Percentiles rank a stretch among this genome's conserved stretches.
phyloP scores from a whole-genome alignment of 2,329 filamentous ascomycete genomes.

The Talaromyces sp. region DNA sequence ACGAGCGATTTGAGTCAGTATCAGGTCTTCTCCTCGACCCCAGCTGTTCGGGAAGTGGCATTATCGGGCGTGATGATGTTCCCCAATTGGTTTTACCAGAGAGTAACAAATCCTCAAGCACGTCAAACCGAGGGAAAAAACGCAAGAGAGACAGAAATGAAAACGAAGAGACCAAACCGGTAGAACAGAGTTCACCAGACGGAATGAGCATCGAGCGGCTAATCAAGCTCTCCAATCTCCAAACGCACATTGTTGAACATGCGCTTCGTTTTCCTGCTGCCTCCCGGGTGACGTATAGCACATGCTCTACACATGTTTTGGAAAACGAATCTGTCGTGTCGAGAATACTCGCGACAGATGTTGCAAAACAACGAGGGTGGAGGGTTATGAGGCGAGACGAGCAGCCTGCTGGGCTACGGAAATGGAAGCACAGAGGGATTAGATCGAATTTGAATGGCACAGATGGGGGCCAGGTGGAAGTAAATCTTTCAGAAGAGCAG shows the following conservation, averaged over 20 bases:
- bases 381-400: slow-evolving; percentile 63
- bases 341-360: slow-evolving; percentile 60
- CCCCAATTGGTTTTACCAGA: slow-evolving; percentile 61
- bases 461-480: slow-evolving; percentile 11
- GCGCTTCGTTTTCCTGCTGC: slow-evolving; percentile 77
- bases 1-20: slow-evolving; percentile 62
- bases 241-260: slow-evolving; percentile 74
- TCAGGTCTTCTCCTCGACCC: slow-evolving; percentile 81
- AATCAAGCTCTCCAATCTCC: slow-evolving; percentile 70
- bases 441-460: slow-evolving; percentile 31
- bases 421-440: slow-evolving; percentile 66
- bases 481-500: slow-evolving; percentile 43
- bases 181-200: slow-evolving; percentile 32
- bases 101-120: slow-evolving; percentile 10
- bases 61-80: slow-evolving; percentile 79
- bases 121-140: slow-evolving; percentile 31
- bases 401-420: slow-evolving; percentile 69
- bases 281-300: slow-evolving; percentile 78
- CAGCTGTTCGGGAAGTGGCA: slow-evolving; percentile 92
- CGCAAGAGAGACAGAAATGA: slow-evolving; percentile 30
- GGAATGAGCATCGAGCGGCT: slow-evolving; percentile 59
- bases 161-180: slow-evolving; percentile 19
- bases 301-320: slow-evolving; percentile 78
- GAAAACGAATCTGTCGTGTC: slow-evolving; percentile 87
- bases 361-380: slow-evolving; percentile 69